Evolutionary conservation across 2,329 filamentous ascomycete species (phyloP).

Genomic region (Plectosphaerella plurivora): DNA sequence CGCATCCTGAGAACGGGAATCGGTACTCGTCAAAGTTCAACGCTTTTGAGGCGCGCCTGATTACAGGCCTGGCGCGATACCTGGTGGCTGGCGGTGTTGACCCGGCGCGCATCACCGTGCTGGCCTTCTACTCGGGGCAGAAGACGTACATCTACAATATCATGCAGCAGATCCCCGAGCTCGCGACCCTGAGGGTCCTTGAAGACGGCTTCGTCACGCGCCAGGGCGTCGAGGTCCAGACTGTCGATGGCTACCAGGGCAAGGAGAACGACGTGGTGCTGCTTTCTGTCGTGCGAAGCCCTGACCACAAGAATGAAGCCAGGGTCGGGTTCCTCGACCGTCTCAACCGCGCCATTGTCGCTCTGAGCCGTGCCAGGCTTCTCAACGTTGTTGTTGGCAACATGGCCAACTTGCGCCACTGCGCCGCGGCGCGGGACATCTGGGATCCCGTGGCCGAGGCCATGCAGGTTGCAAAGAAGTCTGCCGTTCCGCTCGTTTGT

Average conservation of each 20-base stretch:
- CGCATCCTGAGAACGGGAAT: constrained; percentile 61
- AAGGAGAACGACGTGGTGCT: constrained; percentile 85
- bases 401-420: constrained; percentile 40
- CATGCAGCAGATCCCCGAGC: background rate
- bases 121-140: constrained; percentile 89
- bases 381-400: constrained; percentile 88
- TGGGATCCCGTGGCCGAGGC: constrained; percentile 47
- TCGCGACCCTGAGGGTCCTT: background rate
- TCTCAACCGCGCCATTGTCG: constrained; percentile 52
- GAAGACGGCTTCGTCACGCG: background rate
- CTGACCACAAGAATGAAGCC: constrained; percentile 31
- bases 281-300: constrained; percentile 75
- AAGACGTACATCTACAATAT: constrained; percentile 55
- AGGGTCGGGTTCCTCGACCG: constrained; percentile 70
- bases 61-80: constrained; percentile 68
- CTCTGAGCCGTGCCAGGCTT: constrained; percentile 64
- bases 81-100: constrained; percentile 63
- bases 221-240: constrained; percentile 55
- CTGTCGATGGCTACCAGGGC: constrained; percentile 86
- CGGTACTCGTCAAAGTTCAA: constrained; percentile 66
- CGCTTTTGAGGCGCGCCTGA: constrained; percentile 67
- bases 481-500: background rate
- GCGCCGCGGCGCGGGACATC: constrained; percentile 22
- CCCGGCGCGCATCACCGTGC: constrained; percentile 63
- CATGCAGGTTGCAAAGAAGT: constrained; percentile 20